Evolutionary conservation across 208 protist genomes (phyloP).

Genomic region (Endotrypanum monterogeii): DNA sequence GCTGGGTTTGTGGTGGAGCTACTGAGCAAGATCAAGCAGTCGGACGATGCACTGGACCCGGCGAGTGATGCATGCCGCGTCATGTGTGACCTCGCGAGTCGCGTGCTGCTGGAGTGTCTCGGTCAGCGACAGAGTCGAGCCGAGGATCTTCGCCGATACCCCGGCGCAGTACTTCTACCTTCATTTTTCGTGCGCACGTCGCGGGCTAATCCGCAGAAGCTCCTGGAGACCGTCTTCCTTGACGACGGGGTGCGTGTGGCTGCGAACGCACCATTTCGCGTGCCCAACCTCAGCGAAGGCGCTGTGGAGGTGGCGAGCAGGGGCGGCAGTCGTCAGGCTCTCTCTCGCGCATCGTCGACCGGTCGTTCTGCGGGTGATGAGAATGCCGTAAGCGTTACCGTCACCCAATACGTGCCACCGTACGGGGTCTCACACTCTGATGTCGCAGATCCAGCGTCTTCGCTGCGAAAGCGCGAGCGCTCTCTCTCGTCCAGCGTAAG

Average conservation of each 20-base stretch:
- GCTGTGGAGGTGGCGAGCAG: constrained; percentile 11
- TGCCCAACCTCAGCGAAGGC: constrained; percentile 6
- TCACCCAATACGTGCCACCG: background rate
- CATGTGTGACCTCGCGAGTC: constrained; percentile 73
- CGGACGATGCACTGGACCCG: constrained; percentile 68
- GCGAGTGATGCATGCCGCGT: constrained; percentile 46
- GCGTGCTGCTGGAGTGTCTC: constrained; percentile 67
- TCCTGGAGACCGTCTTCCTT: constrained; percentile 54
- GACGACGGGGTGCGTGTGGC: constrained; percentile 42
- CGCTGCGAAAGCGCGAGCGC: constrained; percentile 16
- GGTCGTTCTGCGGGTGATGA: background rate
- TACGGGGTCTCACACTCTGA: background rate
- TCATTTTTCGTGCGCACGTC: constrained; percentile 58
- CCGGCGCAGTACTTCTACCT: constrained; percentile 63
- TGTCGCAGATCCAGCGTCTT: background rate
- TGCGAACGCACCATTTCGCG: constrained; percentile 56
- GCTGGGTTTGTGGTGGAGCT: constrained; percentile 74
- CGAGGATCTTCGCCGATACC: constrained; percentile 69
- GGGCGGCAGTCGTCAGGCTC: constrained; percentile 13
- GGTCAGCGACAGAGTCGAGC: constrained; percentile 53
- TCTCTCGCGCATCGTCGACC: constrained; percentile 20
- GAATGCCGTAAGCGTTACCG: background rate
- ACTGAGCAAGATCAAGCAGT: constrained; percentile 70
- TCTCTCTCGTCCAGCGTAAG: constrained; percentile 8
- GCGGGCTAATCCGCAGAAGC: constrained; percentile 16